Conservation (phyloP, 495 filamentous ascomycete genomes). For the Viridothelium virens region DNA sequence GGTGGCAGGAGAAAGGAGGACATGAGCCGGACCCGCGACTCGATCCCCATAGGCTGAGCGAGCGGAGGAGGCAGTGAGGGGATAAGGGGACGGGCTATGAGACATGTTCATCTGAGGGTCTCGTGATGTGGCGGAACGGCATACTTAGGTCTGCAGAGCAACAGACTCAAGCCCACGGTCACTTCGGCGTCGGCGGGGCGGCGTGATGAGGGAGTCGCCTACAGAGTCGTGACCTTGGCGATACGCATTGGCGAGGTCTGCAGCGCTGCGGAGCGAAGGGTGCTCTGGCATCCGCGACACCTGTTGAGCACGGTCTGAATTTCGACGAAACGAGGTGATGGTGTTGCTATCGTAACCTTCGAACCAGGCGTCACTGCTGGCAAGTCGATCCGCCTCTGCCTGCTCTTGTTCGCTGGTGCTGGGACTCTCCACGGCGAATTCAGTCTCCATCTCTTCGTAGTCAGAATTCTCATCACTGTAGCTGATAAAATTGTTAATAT, state of each 20-base stretch:
- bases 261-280: background rate
- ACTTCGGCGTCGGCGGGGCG: background rate
- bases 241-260: slow-evolving; percentile 1
- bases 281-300: slow-evolving; percentile 2
- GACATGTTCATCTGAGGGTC: background rate
- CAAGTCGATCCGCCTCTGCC: background rate
- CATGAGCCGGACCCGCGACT: background rate
- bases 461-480: background rate
- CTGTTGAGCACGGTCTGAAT: slow-evolving; percentile 1
- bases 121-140: background rate
- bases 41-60: background rate
- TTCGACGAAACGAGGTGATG: slow-evolving; percentile 4
- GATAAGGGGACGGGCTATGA: background rate
- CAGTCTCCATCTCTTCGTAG: background rate
- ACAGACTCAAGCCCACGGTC: background rate
- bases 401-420: slow-evolving; percentile 3
- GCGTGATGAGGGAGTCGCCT: slow-evolving; percentile 3
- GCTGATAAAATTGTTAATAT: slow-evolving; percentile 4
- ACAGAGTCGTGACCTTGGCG: background rate
- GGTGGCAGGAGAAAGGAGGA: background rate
- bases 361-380: background rate
- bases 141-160: background rate
- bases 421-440: background rate
- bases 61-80: background rate
- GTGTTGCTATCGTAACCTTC: slow-evolving; percentile 1